Base-by-base conservation (phyloP, 2,329 filamentous ascomycete species). In the Pseudonectria foliicola region DNA sequence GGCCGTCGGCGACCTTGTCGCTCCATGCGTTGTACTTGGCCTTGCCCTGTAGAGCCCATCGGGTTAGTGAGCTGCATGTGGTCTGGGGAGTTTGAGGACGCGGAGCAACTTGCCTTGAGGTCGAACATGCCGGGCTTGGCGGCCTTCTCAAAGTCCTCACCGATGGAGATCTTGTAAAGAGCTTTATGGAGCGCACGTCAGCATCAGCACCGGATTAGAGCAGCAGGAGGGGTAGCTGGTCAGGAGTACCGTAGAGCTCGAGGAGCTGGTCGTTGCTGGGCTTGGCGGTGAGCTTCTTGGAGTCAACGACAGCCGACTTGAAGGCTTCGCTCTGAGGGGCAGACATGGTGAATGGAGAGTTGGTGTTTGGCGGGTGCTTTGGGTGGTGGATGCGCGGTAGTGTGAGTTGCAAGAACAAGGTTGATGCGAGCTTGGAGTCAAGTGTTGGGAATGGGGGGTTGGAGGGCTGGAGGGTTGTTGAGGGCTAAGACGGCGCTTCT, bases 11-110 rank as follows among this genome's bases (percentile, higher is more conserved):
- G 53, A 77, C 74, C 43, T 79, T 54, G 56, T 79, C 73, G 64
- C 86, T 67, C 87, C 87, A 95, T 35, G 82, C 77, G 52, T 70
- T 73, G 67, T 80, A 76, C 74, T 93, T 94, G 53, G 77, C 77
- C 68, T 92, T 93, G 65, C 70, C 78, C 84, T 87, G 51, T 48
- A 33, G 34, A 46, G 27, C 34, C 37, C 14, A 25, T 4, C n/a
- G 14, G 13, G 12, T 23, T 6, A 16, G 33, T 51, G 44, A 51
- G 34, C 28, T 27, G 14, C 11, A 23, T 11, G 5, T 28, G 13
- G 4, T 16, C 18, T 3, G 18, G 7, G 13, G 12, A 6, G n/a
- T 16, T 18, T 7, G 28, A 7, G 7, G 24, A 15, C 29, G 14
- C 24, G 28, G 15, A 10, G 33, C 25, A 31, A 35, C 46, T 48